Evolutionary conservation across 441 rosid species (phyloP).

Genomic region (Syzygium syzygioides): DNA sequence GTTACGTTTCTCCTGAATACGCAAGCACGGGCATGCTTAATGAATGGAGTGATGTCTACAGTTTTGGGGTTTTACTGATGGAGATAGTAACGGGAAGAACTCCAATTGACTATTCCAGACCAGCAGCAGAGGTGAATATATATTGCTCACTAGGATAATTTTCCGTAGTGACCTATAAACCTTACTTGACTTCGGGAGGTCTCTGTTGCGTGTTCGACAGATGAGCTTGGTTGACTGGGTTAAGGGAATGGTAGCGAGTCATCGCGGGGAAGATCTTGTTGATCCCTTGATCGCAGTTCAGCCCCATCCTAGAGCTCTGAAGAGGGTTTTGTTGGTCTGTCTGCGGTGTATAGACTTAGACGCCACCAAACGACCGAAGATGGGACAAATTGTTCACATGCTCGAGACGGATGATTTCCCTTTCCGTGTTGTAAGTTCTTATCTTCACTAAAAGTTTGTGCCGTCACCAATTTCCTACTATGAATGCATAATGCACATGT

Average conservation of each 20-base stretch:
- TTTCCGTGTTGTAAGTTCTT: background rate
- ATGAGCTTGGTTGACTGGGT: slow-evolving; percentile 95
- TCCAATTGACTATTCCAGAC: slow-evolving; percentile 80
- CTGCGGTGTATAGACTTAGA: slow-evolving; percentile 28
- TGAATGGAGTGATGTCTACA: slow-evolving; percentile 91
- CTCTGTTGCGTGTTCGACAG: slow-evolving; percentile 25
- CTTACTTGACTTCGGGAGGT: background rate
- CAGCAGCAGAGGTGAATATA: slow-evolving; percentile 72
- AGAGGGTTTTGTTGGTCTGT: slow-evolving; percentile 68
- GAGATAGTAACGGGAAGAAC: slow-evolving; percentile 92
- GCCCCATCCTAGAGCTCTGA: slow-evolving; percentile 64
- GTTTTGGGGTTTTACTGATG: slow-evolving; percentile 92
- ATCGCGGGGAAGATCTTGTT: slow-evolving; percentile 67
- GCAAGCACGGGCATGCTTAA: slow-evolving; percentile 97
- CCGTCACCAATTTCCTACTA: background rate
- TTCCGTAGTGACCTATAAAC: background rate
- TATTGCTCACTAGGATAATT: background rate
- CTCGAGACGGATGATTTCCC: background rate
- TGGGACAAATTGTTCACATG: slow-evolving; percentile 9
- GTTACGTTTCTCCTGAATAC: slow-evolving; percentile 95
- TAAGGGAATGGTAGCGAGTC: slow-evolving; percentile 86
- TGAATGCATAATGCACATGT: background rate
- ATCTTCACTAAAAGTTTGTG: background rate
- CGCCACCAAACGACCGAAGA: background rate
- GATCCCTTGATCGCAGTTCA: slow-evolving; percentile 64